Evolutionary conservation across 208 protist genomes (phyloP).

Genomic region (Crithidia mellificae): DNA sequence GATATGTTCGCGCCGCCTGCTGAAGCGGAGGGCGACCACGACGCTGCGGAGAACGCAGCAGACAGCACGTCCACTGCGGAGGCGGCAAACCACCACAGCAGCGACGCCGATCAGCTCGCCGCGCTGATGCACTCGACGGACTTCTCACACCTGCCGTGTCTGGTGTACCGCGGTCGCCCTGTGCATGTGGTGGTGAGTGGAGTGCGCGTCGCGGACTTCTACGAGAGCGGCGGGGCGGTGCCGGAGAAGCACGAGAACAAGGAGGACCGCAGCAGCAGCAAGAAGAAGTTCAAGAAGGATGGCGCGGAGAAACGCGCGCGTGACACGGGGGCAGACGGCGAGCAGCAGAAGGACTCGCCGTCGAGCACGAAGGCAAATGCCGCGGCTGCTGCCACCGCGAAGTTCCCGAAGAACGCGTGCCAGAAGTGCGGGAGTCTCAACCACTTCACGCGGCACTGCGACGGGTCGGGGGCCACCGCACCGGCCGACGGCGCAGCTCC

Average conservation of each 20-base stretch:
- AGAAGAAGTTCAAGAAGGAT: conserved; percentile 6
- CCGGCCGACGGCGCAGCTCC: background rate
- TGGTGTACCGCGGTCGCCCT: conserved; percentile 37
- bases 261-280: conserved; percentile 18
- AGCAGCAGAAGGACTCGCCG: background rate
- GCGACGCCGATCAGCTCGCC: too few species aligned
- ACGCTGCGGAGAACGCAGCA: too few species aligned
- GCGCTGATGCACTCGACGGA: too few species aligned
- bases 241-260: conserved; percentile 36
- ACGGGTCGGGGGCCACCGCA: conserved; percentile 26
- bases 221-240: conserved; percentile 52
- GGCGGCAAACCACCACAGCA: too few species aligned
- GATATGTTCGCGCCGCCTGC: conserved; percentile 30
- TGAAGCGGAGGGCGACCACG: too few species aligned
- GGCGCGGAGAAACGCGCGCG: background rate
- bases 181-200: conserved; percentile 60
- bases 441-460: conserved; percentile 59
- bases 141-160: conserved; percentile 39
- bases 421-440: conserved; percentile 45
- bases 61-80: too few species aligned
- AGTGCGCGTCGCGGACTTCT: conserved; percentile 59
- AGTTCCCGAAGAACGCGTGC: conserved; percentile 46
- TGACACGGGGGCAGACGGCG: background rate
- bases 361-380: too few species aligned
- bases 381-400: background rate